These are phyloP conservation scores for Inga oerstediana DNA, from an alignment of 306 rosid species.

Conservation along the genomic window DNA sequence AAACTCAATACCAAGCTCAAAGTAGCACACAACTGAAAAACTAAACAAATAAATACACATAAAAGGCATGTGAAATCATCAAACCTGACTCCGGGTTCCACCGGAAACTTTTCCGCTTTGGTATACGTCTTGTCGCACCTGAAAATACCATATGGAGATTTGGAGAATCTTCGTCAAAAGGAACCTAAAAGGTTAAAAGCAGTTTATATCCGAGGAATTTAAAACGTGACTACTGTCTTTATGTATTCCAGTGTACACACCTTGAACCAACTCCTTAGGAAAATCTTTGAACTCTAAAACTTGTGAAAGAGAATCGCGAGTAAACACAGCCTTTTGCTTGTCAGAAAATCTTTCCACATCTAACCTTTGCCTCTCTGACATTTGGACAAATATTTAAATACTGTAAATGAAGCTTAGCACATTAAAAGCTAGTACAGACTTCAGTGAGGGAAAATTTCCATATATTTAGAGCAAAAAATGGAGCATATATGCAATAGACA, in stretches of 20 bases:
- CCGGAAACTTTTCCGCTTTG: constrained; percentile 46
- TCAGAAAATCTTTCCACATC: constrained; percentile 56
- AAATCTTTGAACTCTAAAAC: constrained; percentile 47
- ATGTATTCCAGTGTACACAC: constrained; percentile 42
- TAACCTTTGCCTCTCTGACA: constrained; percentile 49
- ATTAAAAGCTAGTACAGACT: constrained; percentile 2
- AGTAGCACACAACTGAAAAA: neutral
- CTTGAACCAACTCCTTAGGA: constrained; percentile 63
- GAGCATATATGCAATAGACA: neutral
- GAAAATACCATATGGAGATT: constrained; percentile 34
- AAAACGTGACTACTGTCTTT: constrained; percentile 23
- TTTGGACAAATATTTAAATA: constrained; percentile 18
- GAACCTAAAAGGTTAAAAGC: constrained; percentile 27
- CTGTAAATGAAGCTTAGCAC: constrained; percentile 10
- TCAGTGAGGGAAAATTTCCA: neutral
- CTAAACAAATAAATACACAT: neutral
- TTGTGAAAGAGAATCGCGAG: constrained; percentile 63
- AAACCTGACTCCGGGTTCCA: constrained; percentile 77
- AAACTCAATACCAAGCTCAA: neutral
- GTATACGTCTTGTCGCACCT: constrained; percentile 45
- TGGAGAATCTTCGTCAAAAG: constrained; percentile 6
- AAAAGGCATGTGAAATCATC: constrained; percentile 28
- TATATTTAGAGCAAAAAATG: constrained; percentile 14
- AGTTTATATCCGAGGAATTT: neutral
- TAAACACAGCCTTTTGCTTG: constrained; percentile 35